Evolutionary conservation across 2,329 filamentous ascomycete species (phyloP).

Genomic region (Talaromyces sp.): DNA sequence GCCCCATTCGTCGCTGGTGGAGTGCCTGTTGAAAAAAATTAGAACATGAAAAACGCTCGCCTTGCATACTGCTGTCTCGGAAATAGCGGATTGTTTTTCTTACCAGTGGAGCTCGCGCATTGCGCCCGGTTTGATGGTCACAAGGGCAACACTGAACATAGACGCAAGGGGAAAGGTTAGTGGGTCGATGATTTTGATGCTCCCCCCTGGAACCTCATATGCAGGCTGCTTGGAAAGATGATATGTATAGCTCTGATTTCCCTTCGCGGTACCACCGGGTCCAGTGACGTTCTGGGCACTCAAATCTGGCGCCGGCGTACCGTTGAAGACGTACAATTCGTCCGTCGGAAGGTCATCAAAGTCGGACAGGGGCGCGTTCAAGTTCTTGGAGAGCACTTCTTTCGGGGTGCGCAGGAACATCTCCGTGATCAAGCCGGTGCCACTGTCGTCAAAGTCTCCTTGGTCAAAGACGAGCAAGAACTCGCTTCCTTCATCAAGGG

Average conservation of each 20-base stretch:
- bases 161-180: conserved; percentile 53
- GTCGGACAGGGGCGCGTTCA: conserved; percentile 31
- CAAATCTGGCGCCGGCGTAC: conserved; percentile 35
- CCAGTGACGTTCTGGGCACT: conserved; percentile 42
- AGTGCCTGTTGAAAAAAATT: not conserved
- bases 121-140: conserved; percentile 57
- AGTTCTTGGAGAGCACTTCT: conserved; percentile 39
- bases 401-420: conserved; percentile 44
- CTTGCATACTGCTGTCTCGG: not conserved
- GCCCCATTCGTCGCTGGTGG: conserved; percentile 51
- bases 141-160: conserved; percentile 53
- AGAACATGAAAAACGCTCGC: not conserved
- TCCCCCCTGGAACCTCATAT: conserved; percentile 50
- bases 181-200: conserved; percentile 56
- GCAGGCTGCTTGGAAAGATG: conserved; percentile 46
- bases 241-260: conserved; percentile 31
- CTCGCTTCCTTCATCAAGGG: conserved; percentile 51
- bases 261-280: conserved; percentile 26
- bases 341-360: conserved; percentile 34
- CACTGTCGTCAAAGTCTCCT: conserved; percentile 55
- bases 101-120: conserved; percentile 64
- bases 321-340: conserved; percentile 41
- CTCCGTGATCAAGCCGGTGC: conserved; percentile 55
- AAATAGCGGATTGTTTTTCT: conserved; percentile 27
- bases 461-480: conserved; percentile 59